Conservation (phyloP, 148 eudicot genomes). For the Gaultheria prostrata region DNA sequence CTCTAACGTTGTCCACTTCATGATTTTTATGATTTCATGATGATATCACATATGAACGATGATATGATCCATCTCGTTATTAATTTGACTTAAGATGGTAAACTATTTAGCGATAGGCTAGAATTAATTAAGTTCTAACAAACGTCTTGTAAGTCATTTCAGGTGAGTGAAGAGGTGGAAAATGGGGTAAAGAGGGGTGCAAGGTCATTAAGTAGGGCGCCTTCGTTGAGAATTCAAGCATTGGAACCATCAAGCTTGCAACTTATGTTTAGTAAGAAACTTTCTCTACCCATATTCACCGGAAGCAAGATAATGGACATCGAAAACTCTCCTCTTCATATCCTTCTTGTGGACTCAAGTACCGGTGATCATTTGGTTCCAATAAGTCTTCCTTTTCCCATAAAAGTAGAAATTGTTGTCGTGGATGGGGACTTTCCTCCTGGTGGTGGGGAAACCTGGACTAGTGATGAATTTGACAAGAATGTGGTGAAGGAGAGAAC, state of each 20-base stretch:
- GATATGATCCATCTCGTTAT: background rate
- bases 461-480: constrained; percentile 35
- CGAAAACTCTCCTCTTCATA: constrained; percentile 37
- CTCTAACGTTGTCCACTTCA: background rate
- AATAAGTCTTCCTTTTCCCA: constrained; percentile 22
- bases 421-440: constrained; percentile 56
- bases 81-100: background rate
- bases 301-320: constrained; percentile 41
- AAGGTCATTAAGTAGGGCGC: constrained; percentile 27
- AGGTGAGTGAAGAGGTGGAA: constrained; percentile 73
- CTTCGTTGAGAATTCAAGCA: constrained; percentile 44
- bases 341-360: constrained; percentile 35
- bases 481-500: constrained; percentile 48
- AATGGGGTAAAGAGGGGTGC: constrained; percentile 33
- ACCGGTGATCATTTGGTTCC: constrained; percentile 23
- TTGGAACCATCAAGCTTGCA: constrained; percentile 41
- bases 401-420: constrained; percentile 61
- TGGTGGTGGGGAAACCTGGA: constrained; percentile 36
- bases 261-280: constrained; percentile 30
- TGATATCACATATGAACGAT: background rate
- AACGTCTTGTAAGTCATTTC: background rate
- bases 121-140: background rate
- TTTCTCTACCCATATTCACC: constrained; percentile 47
- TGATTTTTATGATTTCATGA: background rate
- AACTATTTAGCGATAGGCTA: background rate